Conservation (phyloP, 441 rosid species). For the Daphne laureola region DNA sequence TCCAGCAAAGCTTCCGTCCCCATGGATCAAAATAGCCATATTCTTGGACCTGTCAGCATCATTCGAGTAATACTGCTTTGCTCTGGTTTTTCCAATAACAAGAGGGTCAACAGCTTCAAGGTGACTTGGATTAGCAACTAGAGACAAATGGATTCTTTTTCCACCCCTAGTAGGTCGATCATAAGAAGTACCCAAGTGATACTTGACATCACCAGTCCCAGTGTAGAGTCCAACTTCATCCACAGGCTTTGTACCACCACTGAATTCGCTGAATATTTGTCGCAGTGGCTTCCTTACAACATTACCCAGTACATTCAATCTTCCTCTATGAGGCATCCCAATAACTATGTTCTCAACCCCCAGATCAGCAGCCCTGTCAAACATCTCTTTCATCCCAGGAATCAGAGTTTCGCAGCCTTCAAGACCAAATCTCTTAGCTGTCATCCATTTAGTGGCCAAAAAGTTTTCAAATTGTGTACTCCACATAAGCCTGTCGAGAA, state of each 20-base stretch:
- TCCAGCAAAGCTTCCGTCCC: conserved; percentile 98
- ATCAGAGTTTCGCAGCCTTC: conserved; percentile 97
- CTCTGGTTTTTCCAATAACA: conserved; percentile 96
- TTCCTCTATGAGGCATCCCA: conserved; percentile 98
- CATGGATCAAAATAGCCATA: conserved; percentile 86
- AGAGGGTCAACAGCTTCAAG: conserved; percentile 97
- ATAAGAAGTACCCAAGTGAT: conserved; percentile 94
- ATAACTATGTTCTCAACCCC: conserved; percentile 97
- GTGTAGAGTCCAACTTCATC: conserved; percentile 95
- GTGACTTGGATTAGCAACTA: conserved; percentile 98
- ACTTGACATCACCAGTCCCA: conserved; percentile 98
- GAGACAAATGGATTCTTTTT: conserved; percentile 82
- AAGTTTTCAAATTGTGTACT: conserved; percentile 94
- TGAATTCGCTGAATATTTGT: conserved; percentile 91
- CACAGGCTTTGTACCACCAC: conserved; percentile 77
- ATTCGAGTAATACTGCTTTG: conserved; percentile 83
- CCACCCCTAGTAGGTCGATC: conserved; percentile 97
- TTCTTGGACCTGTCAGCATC: conserved; percentile 77
- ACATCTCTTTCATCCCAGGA: conserved; percentile 99
- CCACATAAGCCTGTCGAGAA: conserved; percentile 89
- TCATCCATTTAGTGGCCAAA: conserved; percentile 90
- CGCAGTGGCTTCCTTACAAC: conserved; percentile 91
- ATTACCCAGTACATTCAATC: conserved; percentile 88
- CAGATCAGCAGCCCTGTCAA: conserved; percentile 89
- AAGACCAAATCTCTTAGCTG: conserved; percentile 97